Base-by-base conservation (phyloP, 2,329 filamentous ascomycete genomes). In the Cordyceps militaris region DNA sequence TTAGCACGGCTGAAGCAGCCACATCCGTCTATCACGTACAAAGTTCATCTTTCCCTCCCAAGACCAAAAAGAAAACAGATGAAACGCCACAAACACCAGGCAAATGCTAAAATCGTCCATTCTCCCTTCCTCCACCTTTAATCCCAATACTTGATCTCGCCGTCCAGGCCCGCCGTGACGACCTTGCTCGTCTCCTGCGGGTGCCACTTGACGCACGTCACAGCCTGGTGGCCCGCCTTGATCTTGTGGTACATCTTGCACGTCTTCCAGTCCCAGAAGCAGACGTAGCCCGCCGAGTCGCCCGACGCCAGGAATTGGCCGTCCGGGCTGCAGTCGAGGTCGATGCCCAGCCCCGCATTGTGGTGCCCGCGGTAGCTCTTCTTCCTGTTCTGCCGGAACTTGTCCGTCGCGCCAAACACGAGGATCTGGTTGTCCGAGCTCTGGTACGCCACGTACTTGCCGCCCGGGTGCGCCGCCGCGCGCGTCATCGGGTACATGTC, bases 191-290 rank as follows among this genome's bases (percentile, higher is more conserved):
- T 94, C 79, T 99, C 94, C 74, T 97, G 89, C n/a, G 93, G 91
- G 73, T 97, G 92, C 93, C 94, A 99, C 70, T 89, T 88, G 59
- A 94, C 83, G 63, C 87, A 89, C n/a, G 91, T 90, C 56, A 97
- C 80, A 5, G 92, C 85, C 55, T 87, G 83, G 56, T 91, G 91
- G 59, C 89, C 85, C 24, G 91, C 92, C 73, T 88, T 84, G 63
- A 99, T 84, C 80, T 97, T 97, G 75, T 96, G 91, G 74, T 91
- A 96, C 91, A 99, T 93, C 76, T 97, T 97, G 72, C 93, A 96
- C 40, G 91, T 97, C 82, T 99, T 99, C 90, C 92, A 99, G 73
- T 97, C 94, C 91, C 92, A 99, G 75, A 97, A 97, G 73, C 89
- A 96, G 49, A 96, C 85, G 67, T 84, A 97, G 36, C 95, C 94